Base-by-base conservation (phyloP, 257 asterid genomes). In the Scutellaria barbata region DNA sequence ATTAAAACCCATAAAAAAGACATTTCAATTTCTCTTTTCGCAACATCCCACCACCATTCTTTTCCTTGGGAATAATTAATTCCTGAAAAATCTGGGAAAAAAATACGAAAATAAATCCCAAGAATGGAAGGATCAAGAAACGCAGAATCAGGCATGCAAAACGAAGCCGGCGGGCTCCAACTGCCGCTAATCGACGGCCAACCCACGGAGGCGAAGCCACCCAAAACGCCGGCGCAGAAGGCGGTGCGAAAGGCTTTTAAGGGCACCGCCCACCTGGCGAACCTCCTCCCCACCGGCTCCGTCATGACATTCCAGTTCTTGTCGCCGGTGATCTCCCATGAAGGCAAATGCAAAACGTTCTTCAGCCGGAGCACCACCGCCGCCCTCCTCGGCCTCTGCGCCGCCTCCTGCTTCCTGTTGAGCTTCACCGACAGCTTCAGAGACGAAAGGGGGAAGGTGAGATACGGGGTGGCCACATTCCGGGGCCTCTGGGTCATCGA, bases 271-370 rank as follows among this genome's bases (percentile, higher is more conserved):
- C 85, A 81, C 63, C 85, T 93, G 58, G 71, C 97, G 3, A 93
- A 90, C 30, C 98, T 90, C 77, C 93, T 93, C 30, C 98, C 98
- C 0, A 88, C 98, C 7, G 98, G 98, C 18, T 82, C 98, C 74
- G 95, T 93, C 50, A 85, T 93, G 11, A 78, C 90, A 0, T 93
- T 93, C 79, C 96, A 86, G 41, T 75, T 93, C 61, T 66, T 93
- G 0, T 81, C 95, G 2, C 97, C 97, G 4, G 75, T 82, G 43
- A 13, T 88, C 71, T 88, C 93, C 2, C 89, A 83, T 43, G 77
- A 85, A 41, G 98, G 98, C 9, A 79, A 85, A 63, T 93, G 98
- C 80, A 60, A 30, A 22, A 76, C 97, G 5, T 12, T 56, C 43
- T 61, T 78, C 1, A 86, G 87, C 83, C 77, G 72, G 61, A 53